phyloP scores from a whole-genome alignment of 2,329 filamentous ascomycete species.

The Botrytis elliptica region DNA sequence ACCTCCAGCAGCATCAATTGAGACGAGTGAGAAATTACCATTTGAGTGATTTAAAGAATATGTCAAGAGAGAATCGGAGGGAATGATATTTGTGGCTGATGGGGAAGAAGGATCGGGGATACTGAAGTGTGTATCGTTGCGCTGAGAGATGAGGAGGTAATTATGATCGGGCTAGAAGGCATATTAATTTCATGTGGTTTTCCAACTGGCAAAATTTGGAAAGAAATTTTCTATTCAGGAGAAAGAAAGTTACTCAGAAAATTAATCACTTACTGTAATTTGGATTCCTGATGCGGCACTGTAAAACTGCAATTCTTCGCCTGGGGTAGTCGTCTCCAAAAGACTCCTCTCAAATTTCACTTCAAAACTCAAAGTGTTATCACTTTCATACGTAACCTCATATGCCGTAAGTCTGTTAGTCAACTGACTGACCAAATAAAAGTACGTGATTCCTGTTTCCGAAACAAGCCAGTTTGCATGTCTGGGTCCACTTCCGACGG shows the following conservation, averaged over 20 bases:
- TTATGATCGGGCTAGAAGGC: constrained; percentile 53
- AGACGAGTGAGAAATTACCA: constrained; percentile 46
- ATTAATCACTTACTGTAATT: not conserved
- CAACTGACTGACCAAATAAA: constrained; percentile 50
- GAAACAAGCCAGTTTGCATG: constrained; percentile 47
- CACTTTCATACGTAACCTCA: constrained; percentile 44
- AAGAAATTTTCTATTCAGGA: not conserved
- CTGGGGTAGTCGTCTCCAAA: not conserved
- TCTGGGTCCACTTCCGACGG: constrained; percentile 47
- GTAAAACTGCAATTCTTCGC: not conserved
- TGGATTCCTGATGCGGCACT: not conserved
- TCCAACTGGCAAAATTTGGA: not conserved
- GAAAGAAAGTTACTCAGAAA: not conserved
- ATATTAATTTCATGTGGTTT: not conserved
- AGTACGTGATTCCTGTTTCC: constrained; percentile 43
- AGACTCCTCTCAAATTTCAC: not conserved
- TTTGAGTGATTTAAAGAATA: constrained; percentile 54
- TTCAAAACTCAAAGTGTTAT: not conserved
- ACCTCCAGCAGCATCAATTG: constrained; percentile 48
- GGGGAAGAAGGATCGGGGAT: constrained; percentile 48
- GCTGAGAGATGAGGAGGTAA: constrained; percentile 67
- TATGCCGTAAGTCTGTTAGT: constrained; percentile 50
- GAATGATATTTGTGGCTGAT: constrained; percentile 45
- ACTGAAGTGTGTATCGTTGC: constrained; percentile 56
- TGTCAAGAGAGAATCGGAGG: constrained; percentile 63